These are phyloP conservation scores for Sphaerulina populicola DNA, from an alignment of 2,329 filamentous ascomycete genomes.

Conservation along the genomic window DNA sequence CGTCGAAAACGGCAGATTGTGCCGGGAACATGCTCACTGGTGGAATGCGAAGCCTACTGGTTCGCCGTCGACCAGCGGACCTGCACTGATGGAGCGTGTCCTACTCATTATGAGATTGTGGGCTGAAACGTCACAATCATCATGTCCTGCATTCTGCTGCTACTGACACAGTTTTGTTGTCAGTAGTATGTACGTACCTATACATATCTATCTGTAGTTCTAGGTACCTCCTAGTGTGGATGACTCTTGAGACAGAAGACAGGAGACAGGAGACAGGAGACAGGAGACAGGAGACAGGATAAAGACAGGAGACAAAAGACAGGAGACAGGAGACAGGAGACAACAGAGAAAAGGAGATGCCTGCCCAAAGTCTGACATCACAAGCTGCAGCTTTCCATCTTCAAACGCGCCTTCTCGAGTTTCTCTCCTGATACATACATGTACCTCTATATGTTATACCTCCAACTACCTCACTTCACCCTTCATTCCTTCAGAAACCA, in stretches of 20 bases:
- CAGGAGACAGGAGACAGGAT: neutral
- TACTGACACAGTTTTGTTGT: too few species aligned
- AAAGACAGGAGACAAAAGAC: neutral
- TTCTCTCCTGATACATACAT: neutral
- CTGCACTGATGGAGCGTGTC: neutral
- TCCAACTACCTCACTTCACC: neutral
- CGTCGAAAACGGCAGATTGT: constrained; percentile 5
- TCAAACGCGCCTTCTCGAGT: neutral
- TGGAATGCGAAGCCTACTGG: constrained; percentile 5
- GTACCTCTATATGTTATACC: too few species aligned
- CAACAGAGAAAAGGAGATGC: too few species aligned
- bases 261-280: neutral
- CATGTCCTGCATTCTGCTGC: too few species aligned
- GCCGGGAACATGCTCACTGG: constrained; percentile 1
- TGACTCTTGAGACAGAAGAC: neutral
- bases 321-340: neutral
- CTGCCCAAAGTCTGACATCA: neutral
- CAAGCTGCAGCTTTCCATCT: too few species aligned
- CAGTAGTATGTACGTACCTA: too few species aligned
- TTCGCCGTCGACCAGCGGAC: constrained; percentile 2
- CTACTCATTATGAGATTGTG: constrained; percentile 5
- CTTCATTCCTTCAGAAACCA: neutral
- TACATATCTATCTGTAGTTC: too few species aligned
- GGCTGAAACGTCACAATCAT: neutral
- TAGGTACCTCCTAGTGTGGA: too few species aligned